Conservation (phyloP, 768 basidiomycete genomes). For the Termitomyces sp. region DNA sequence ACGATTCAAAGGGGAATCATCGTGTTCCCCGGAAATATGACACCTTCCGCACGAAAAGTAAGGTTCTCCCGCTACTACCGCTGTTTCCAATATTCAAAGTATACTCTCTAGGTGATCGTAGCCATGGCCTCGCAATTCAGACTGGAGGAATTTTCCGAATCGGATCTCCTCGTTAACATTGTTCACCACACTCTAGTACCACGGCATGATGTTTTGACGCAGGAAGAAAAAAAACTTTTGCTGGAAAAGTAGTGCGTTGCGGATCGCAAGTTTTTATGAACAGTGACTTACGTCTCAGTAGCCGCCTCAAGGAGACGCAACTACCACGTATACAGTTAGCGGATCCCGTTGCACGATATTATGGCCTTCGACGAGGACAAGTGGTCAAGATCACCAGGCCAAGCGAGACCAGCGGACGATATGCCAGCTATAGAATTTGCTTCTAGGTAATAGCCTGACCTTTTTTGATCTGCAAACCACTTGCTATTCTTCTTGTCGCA, state of each 20-base stretch:
- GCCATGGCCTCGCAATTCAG: conserved; percentile 84
- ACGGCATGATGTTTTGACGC: conserved; percentile 78
- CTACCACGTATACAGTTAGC: conserved; percentile 93
- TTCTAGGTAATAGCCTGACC: conserved; percentile 38
- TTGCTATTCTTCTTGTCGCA: conserved; percentile 7
- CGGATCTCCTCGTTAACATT: conserved; percentile 96
- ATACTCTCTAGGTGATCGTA: conserved; percentile 67
- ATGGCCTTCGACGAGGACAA: conserved; percentile 90
- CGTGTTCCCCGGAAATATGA: conserved; percentile 95
- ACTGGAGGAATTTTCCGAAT: conserved; percentile 94
- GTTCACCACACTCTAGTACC: conserved; percentile 95
- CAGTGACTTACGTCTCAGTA: conserved; percentile 27
- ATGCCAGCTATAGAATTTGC: conserved; percentile 89
- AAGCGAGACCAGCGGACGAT: conserved; percentile 93
- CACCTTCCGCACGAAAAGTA: conserved; percentile 93
- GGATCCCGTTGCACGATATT: conserved; percentile 98
- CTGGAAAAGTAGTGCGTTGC: conserved; percentile 86
- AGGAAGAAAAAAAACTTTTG: conserved; percentile 81
- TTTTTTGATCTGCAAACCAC: not conserved
- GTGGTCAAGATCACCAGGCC: conserved; percentile 98
- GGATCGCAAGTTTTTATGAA: conserved; percentile 5
- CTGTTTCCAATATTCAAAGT: conserved; percentile 8
- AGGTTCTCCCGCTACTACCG: conserved; percentile 13
- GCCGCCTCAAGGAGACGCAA: conserved; percentile 96
- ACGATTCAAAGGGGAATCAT: conserved; percentile 87